Conservation (phyloP, 345 rosid species). For the Acer negundo region DNA sequence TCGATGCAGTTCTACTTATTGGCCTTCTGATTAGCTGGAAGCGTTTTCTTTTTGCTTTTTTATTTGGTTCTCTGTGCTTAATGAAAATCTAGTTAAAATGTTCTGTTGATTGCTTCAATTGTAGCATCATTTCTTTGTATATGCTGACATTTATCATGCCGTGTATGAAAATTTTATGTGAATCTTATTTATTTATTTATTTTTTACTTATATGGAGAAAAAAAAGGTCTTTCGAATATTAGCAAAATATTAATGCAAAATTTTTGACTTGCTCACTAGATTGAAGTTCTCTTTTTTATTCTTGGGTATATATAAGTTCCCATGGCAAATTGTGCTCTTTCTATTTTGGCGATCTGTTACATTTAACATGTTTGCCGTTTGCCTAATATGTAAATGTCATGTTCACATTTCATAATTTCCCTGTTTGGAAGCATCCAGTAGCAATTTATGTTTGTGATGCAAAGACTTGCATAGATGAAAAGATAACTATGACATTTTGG, state of each 20-base stretch:
- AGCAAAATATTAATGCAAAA: neutral
- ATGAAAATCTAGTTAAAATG: neutral
- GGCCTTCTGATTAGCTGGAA: neutral
- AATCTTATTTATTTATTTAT: neutral
- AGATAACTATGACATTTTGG: neutral
- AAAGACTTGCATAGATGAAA: slow-evolving; percentile 5
- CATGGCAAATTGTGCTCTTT: neutral
- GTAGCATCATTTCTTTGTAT: neutral
- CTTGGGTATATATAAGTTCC: neutral
- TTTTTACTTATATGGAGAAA: neutral
- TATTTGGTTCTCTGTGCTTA: neutral
- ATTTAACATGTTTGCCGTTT: neutral
- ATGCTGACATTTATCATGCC: neutral
- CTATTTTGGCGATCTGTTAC: neutral
- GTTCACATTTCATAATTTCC: neutral
- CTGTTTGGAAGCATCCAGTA: neutral
- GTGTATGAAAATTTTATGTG: neutral
- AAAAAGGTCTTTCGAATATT: neutral
- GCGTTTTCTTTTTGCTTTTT: neutral
- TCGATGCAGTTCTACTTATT: neutral
- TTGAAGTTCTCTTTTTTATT: neutral
- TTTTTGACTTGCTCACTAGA: neutral
- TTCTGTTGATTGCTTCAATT: neutral
- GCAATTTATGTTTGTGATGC: neutral
- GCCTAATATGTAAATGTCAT: neutral